Evolutionary conservation across 345 rosid genomes (phyloP).

Genomic region (Pelargonium nanum): DNA sequence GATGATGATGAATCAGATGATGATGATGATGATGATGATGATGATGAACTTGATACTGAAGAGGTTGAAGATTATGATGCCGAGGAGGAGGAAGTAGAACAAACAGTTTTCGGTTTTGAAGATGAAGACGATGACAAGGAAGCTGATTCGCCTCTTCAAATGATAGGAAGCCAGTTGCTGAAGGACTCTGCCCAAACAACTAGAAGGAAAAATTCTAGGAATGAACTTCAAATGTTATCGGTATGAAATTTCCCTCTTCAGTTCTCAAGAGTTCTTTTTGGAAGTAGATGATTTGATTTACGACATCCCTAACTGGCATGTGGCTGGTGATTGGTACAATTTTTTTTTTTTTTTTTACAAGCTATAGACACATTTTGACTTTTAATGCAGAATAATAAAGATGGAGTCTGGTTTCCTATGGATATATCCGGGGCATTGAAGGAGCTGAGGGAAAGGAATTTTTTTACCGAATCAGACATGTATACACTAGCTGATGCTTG

Average conservation of each 20-base stretch:
- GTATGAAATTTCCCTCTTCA: slow-evolving; percentile 15
- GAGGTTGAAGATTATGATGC: slow-evolving; percentile 48
- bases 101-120: slow-evolving; percentile 49
- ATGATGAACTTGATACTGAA: slow-evolving; percentile 45
- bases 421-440: slow-evolving; percentile 76
- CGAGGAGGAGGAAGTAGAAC: slow-evolving; percentile 55
- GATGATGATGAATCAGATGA: slow-evolving; percentile 44
- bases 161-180: slow-evolving; percentile 89
- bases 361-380: too few species aligned
- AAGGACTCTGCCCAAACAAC: slow-evolving; percentile 61
- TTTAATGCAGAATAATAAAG: slow-evolving; percentile 57
- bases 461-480: slow-evolving; percentile 75
- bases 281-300: too few species aligned
- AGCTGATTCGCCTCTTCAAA: slow-evolving; percentile 74
- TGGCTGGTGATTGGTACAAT: neutral
- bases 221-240: slow-evolving; percentile 25
- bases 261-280: too few species aligned
- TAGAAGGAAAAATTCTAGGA: slow-evolving; percentile 46
- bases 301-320: neutral
- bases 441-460: slow-evolving; percentile 71
- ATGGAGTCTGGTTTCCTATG: slow-evolving; percentile 89
- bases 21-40: slow-evolving; percentile 46
- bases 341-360: too few species aligned
- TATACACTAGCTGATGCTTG: slow-evolving; percentile 94
- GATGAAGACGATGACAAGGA: slow-evolving; percentile 21